Conservation (phyloP, 805 yeast genomes). For the Candida andamanensis region DNA sequence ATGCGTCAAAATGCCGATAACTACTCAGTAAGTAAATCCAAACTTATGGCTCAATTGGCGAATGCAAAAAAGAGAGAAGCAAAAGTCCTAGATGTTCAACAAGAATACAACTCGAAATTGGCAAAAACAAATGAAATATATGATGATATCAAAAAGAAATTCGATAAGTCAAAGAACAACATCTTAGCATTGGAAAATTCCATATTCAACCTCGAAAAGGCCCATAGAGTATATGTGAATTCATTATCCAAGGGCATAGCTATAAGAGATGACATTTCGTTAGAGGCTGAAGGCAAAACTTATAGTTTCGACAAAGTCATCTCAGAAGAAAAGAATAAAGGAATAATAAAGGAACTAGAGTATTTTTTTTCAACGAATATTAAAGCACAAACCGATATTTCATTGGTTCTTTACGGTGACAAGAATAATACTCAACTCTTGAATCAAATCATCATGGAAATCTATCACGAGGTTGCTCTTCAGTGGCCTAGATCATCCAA, state of each 20-base stretch:
- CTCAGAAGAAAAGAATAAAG: constrained; percentile 1
- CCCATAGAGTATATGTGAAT: constrained; percentile 20
- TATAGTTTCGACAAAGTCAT: constrained; percentile 17
- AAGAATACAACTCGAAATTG: constrained; percentile 3
- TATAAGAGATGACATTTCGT: constrained; percentile 4
- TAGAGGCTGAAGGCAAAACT: constrained; percentile 3
- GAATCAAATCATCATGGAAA: constrained; percentile 1
- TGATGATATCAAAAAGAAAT: constrained; percentile 16
- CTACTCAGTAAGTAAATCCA: constrained; percentile 2
- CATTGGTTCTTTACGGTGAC: constrained; percentile 4
- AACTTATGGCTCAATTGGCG: constrained; percentile 1
- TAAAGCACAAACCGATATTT: constrained; percentile 1
- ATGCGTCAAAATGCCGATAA: constrained; percentile 3
- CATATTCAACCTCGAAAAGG: constrained; percentile 31
- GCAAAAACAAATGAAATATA: constrained; percentile 4
- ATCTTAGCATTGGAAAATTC: constrained; percentile 46
- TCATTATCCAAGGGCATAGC: too few relatives aligned
- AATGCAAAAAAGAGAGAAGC: constrained; percentile 1
- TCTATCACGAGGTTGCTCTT: too few relatives aligned
- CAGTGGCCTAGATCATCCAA: neutral
- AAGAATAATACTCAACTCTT: neutral
- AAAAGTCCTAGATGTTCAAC: constrained; percentile 1
- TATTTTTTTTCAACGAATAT: constrained; percentile 10
- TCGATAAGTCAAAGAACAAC: constrained; percentile 30
- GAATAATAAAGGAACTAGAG: constrained; percentile 17